Evolutionary conservation across 106 monocot species (phyloP), one percentile per base, ranked within the genome.

Genomic region (Dioscorea alata): DNA sequence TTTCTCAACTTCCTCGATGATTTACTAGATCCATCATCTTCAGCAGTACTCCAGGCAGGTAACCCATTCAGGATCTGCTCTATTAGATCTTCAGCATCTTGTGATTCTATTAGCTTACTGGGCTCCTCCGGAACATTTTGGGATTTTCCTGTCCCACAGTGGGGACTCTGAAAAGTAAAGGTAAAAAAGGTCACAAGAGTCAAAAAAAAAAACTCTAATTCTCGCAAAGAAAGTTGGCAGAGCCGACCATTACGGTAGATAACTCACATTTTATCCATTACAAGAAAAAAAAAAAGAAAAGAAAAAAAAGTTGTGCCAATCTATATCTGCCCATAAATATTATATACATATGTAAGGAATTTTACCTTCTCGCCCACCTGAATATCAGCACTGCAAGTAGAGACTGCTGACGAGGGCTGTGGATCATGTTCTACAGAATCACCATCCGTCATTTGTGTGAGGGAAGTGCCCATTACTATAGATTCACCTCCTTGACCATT

Each of bases 1-100:
- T 70, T 74, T 63, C 77, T 82, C 63, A 77, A 23, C 56, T 71
- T 66, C 62, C n/a, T 54, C 3, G 22, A 63, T 48, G 69, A 21
- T 71, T 67, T 70, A 28, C 62, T 18, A 73, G 49, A 17, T 9
- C 19, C 66, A 53, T 25, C 20, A 65, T 66, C 57, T 57, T 74
- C 42, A 66, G 18, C 33, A 64, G 48, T 50, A 64, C 50, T 58
- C 0, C 31, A 4, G 64, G 16, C 58, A 63, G 42, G 52, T 51
- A 4, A 4, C 18, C 61, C 42, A 20, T 60, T 65, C 21, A 62
- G 22, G 18, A 48, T 66, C 57, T 52, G 52, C 33, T 66, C 75
- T 19, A 21, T 33, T 24, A 58, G 65, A 23, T 78, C 51, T 31
- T 66, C 73, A 57, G 12, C 48, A 4, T 65, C 33, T 17, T 19